phyloP scores from a whole-genome alignment of 2,329 filamentous ascomycete genomes.

The Rachicladosporium sp. region DNA sequence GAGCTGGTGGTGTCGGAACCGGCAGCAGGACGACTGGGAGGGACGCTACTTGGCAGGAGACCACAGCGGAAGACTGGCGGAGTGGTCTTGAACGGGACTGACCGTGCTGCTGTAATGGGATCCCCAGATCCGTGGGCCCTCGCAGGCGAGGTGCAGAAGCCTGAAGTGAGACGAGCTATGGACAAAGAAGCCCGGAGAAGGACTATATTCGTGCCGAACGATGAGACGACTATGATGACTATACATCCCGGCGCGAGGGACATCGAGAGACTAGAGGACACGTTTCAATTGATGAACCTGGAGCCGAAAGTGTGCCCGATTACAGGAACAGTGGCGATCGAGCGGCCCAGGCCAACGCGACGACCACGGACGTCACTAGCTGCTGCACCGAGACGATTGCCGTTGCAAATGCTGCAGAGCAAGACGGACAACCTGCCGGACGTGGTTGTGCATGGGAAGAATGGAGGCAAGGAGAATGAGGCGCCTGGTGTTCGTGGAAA shows the following conservation, averaged over 20 bases:
- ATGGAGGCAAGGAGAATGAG: constrained; percentile 51
- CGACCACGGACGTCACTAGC: constrained; percentile 31
- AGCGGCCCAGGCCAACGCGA: constrained; percentile 14
- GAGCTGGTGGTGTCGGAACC: constrained; percentile 9
- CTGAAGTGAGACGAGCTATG: neutral
- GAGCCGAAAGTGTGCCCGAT: neutral
- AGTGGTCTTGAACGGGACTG: constrained; percentile 5
- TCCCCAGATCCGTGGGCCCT: neutral
- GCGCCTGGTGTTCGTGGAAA: constrained; percentile 32
- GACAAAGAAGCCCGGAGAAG: constrained; percentile 32
- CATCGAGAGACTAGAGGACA: constrained; percentile 21
- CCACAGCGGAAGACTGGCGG: constrained; percentile 4
- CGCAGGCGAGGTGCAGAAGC: constrained; percentile 1
- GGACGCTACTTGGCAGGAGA: constrained; percentile 6
- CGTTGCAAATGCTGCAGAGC: constrained; percentile 30
- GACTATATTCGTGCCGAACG: constrained; percentile 40
- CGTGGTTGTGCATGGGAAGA: constrained; percentile 41
- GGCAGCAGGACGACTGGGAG: constrained; percentile 7
- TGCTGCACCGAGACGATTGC: constrained; percentile 36
- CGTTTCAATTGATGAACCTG: constrained; percentile 13
- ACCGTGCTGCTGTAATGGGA: neutral
- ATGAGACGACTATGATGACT: constrained; percentile 39
- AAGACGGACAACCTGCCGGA: constrained; percentile 24
- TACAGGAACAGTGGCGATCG: constrained; percentile 23
- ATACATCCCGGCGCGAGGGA: constrained; percentile 37